A percentile compares a stretch with the other conserved stretches of the same genome.
These are phyloP conservation scores for Cyberlindnera xishuangbannaensis DNA, from an alignment of 805 yeast species.

Conservation along the genomic window DNA sequence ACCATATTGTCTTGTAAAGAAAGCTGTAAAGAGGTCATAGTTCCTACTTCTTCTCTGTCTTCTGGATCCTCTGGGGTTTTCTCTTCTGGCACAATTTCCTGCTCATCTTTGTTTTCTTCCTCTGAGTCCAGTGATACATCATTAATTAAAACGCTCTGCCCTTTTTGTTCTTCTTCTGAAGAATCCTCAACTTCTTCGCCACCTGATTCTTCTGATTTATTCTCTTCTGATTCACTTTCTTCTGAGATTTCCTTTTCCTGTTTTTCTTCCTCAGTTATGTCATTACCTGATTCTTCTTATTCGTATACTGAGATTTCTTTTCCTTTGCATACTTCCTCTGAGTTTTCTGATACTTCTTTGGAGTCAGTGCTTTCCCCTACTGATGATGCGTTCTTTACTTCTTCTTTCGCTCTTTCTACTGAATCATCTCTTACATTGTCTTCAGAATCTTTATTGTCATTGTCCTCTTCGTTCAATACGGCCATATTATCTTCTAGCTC, in stretches of 20 bases:
- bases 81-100: background rate
- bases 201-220: background rate
- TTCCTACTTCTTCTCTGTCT: too few species aligned
- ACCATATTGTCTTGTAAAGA: too few species aligned
- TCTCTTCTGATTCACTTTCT: slow-evolving; percentile 1
- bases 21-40: too few species aligned
- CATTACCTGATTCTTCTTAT: background rate
- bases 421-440: slow-evolving; percentile 1
- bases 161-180: background rate
- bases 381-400: background rate
- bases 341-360: slow-evolving; percentile 1
- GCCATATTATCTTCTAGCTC: too few species aligned
- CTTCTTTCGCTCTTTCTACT: slow-evolving; percentile 1
- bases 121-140: background rate
- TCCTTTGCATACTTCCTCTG: background rate
- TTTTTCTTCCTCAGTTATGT: slow-evolving; percentile 1
- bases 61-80: too few species aligned
- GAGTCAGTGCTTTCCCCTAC: background rate
- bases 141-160: background rate
- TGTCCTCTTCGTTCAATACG: too few species aligned
- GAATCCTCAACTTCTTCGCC: background rate
- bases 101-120: slow-evolving; percentile 1
- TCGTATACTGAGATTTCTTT: background rate
- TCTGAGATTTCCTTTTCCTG: background rate
- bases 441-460: slow-evolving; percentile 1